These are phyloP conservation scores for Xylaria sp. DNA, from an alignment of 2,329 filamentous ascomycete genomes.

Conservation along the genomic window DNA sequence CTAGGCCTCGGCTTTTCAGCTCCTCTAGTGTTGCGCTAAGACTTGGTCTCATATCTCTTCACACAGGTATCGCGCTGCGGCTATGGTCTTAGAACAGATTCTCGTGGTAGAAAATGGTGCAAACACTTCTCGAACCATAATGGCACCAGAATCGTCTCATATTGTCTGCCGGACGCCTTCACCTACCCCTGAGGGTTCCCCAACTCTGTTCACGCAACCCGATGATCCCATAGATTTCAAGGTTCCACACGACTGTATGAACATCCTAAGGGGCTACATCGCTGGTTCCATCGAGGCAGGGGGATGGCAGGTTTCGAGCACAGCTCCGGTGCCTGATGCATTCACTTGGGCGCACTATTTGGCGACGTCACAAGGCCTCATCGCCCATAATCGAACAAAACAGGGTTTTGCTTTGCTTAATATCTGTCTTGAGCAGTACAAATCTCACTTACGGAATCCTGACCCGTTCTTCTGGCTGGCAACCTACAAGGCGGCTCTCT, in stretches of 20 bases:
- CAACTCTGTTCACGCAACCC: constrained; percentile 32
- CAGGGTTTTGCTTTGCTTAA: constrained; percentile 38
- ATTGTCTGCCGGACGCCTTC: constrained; percentile 40
- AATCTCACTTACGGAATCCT: constrained; percentile 34
- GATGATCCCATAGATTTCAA: constrained; percentile 36
- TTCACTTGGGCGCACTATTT: constrained; percentile 41
- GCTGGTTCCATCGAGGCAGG: constrained; percentile 34
- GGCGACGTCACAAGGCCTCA: constrained; percentile 38
- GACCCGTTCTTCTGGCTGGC: constrained; percentile 42
- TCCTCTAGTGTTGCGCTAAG: not conserved
- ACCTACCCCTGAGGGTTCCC: constrained; percentile 28
- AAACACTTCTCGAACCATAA: constrained; percentile 8
- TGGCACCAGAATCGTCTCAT: constrained; percentile 23
- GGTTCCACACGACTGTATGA: constrained; percentile 39
- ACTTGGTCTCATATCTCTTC: constrained; percentile 5
- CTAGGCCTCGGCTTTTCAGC: not conserved
- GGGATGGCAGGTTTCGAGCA: constrained; percentile 33
- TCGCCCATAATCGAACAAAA: constrained; percentile 36
- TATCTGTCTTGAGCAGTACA: constrained; percentile 40
- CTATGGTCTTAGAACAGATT: constrained; percentile 39
- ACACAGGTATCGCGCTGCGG: constrained; percentile 31
- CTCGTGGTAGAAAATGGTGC: constrained; percentile 33
- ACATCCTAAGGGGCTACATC: constrained; percentile 37
- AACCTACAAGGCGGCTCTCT: constrained; percentile 39
- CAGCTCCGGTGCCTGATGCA: constrained; percentile 35